phyloP scores from a whole-genome alignment of 495 filamentous ascomycete genomes.

The Monascus purpureus region DNA sequence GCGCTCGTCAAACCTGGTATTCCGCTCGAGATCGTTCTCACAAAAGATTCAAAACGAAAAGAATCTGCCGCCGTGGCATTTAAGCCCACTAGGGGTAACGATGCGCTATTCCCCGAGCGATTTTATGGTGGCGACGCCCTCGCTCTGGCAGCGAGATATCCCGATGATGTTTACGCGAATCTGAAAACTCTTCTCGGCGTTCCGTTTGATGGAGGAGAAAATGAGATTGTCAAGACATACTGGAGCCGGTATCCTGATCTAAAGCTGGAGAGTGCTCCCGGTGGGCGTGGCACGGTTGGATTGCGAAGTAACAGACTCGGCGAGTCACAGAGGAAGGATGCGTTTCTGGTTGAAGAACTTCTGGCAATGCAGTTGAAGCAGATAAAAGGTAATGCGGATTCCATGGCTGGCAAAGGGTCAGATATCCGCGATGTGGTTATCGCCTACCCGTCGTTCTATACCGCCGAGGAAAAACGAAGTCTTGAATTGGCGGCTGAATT shows the following conservation, averaged over 20 bases:
- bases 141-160: constrained; percentile 73
- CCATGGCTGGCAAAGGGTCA: constrained; percentile 64
- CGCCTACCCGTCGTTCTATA: constrained; percentile 86
- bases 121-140: constrained; percentile 86
- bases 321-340: constrained; percentile 44
- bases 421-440: constrained; percentile 69
- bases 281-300: constrained; percentile 52
- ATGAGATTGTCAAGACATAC: constrained; percentile 53
- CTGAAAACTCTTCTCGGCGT: constrained; percentile 77
- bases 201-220: constrained; percentile 33
- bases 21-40: constrained; percentile 94
- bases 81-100: constrained; percentile 55
- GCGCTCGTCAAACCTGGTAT: constrained; percentile 94
- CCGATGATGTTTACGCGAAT: constrained; percentile 86
- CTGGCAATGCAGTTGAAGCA: constrained; percentile 93
- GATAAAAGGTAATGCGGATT: constrained; percentile 74
- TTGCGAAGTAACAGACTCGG: constrained; percentile 65
- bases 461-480: constrained; percentile 71
- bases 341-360: constrained; percentile 83
- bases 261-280: constrained; percentile 26
- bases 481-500: constrained; percentile 70
- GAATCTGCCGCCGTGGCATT: constrained; percentile 85
- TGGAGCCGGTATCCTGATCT: constrained; percentile 53
- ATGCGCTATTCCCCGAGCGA: constrained; percentile 65
- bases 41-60: constrained; percentile 97